Conservation (phyloP, 768 basidiomycete genomes). For the Lentinus tigrinus region DNA sequence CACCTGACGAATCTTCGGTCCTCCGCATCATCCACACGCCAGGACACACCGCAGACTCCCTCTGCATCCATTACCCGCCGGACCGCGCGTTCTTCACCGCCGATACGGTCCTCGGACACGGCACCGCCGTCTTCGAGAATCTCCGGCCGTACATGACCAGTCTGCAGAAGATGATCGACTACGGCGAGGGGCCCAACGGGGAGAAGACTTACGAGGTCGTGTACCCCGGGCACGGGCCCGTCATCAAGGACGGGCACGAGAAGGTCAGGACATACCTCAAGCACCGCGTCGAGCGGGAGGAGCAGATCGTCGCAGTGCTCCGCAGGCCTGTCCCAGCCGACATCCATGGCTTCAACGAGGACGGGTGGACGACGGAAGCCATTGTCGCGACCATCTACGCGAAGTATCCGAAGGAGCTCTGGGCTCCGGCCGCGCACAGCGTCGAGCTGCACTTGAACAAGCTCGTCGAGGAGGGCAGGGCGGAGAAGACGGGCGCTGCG, state of each 20-base stretch:
- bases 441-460: slow-evolving; percentile 75
- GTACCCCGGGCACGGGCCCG: slow-evolving; percentile 91
- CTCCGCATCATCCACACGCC: slow-evolving; percentile 81
- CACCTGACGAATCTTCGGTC: slow-evolving; percentile 19
- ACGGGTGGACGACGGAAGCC: slow-evolving; percentile 60
- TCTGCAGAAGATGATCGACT: slow-evolving; percentile 53
- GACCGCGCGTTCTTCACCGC: slow-evolving; percentile 84
- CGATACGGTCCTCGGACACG: slow-evolving; percentile 88
- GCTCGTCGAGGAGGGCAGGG: slow-evolving; percentile 61
- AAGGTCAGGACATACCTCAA: slow-evolving; percentile 71
- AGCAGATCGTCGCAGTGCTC: slow-evolving; percentile 64
- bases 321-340: slow-evolving; percentile 31
- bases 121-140: slow-evolving; percentile 87
- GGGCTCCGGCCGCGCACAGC: slow-evolving; percentile 69
- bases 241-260: slow-evolving; percentile 59
- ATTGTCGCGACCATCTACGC: slow-evolving; percentile 70
- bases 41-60: slow-evolving; percentile 87
- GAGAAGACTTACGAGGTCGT: slow-evolving; percentile 42
- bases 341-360: slow-evolving; percentile 11
- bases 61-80: slow-evolving; percentile 66
- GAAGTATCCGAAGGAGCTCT: slow-evolving; percentile 66
- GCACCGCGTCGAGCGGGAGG: slow-evolving; percentile 81
- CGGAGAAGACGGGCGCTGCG: slow-evolving; percentile 29
- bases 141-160: slow-evolving; percentile 67
- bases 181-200: slow-evolving; percentile 31